Evolutionary conservation across 495 filamentous ascomycete genomes (phyloP).

Genomic region (Achaetomiella virescens): DNA sequence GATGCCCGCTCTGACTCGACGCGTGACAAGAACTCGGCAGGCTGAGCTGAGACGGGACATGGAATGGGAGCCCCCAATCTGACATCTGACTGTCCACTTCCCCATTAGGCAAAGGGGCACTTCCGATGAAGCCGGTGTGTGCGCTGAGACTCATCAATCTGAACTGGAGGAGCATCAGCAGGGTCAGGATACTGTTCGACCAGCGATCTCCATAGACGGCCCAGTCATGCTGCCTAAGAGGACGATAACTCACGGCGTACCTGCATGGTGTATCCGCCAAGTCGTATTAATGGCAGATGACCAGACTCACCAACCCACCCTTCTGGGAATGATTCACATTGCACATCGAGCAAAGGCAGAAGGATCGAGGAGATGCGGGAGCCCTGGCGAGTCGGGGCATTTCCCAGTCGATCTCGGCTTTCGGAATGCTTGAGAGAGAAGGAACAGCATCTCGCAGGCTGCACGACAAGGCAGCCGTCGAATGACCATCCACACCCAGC

Average conservation of each 20-base stretch:
- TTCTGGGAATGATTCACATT: conserved; percentile 1
- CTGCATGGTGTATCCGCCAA: conserved; percentile 16
- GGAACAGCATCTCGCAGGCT: conserved; percentile 5
- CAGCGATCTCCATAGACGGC: not conserved
- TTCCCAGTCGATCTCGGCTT: not conserved
- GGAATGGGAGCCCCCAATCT: not conserved
- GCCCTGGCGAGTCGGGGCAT: conserved; percentile 8
- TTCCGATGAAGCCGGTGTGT: conserved; percentile 1
- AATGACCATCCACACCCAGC: not conserved
- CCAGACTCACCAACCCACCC: not conserved
- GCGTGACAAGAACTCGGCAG: conserved; percentile 12
- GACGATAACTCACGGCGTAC: conserved; percentile 11
- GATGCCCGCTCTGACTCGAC: conserved; percentile 9
- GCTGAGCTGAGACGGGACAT: conserved; percentile 14
- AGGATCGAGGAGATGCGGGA: conserved; percentile 1
- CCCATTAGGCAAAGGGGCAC: conserved; percentile 2
- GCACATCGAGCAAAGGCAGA: conserved; percentile 2
- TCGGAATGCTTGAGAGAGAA: not conserved
- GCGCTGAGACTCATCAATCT: not conserved
- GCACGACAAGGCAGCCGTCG: not conserved
- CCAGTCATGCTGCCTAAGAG: not conserved
- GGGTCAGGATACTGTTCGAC: not conserved
- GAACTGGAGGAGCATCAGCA: not conserved
- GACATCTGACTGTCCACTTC: conserved; percentile 7
- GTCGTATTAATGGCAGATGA: conserved; percentile 10